A percentile compares a stretch with the other conserved stretches of the same genome.
Evolutionary conservation across 1,284 basidiomycete species (phyloP).

Genomic region (Wallemia ichthyophaga): DNA sequence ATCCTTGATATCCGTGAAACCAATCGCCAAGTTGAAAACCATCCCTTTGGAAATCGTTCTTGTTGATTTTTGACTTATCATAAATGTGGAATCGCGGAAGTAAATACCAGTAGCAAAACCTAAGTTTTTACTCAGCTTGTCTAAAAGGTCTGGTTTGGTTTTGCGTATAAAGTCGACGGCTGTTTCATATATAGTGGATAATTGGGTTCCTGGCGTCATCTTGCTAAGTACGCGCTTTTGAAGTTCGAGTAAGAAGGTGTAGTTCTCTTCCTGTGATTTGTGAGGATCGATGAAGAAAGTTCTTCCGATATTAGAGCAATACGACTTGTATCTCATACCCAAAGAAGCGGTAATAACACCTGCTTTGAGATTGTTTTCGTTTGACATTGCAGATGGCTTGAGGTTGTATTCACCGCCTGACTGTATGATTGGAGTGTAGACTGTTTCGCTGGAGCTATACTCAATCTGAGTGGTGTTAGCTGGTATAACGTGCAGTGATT

Average conservation of each 20-base stretch:
- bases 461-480: slow-evolving; percentile 30
- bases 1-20: slow-evolving; percentile 52
- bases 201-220: slow-evolving; percentile 48
- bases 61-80: slow-evolving; percentile 49
- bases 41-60: slow-evolving; percentile 44
- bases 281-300: slow-evolving; percentile 87
- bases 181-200: slow-evolving; percentile 50
- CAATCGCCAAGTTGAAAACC: slow-evolving; percentile 56
- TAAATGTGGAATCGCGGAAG: slow-evolving; percentile 64
- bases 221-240: slow-evolving; percentile 45
- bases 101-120: slow-evolving; percentile 73
- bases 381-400: slow-evolving; percentile 55
- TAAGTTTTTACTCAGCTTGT: slow-evolving; percentile 57
- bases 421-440: slow-evolving; percentile 83
- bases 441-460: slow-evolving; percentile 62
- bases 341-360: slow-evolving; percentile 68
- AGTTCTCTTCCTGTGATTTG: slow-evolving; percentile 66
- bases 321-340: slow-evolving; percentile 73
- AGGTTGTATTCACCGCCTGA: slow-evolving; percentile 76
- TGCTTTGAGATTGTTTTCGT: slow-evolving; percentile 52
- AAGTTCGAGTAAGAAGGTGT: slow-evolving; percentile 42
- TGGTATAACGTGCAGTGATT: neutral
- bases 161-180: slow-evolving; percentile 40
- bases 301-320: slow-evolving; percentile 67
- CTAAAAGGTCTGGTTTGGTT: slow-evolving; percentile 52